Conservation (phyloP, 768 basidiomycete genomes). For the Lactarius hatsudake region DNA sequence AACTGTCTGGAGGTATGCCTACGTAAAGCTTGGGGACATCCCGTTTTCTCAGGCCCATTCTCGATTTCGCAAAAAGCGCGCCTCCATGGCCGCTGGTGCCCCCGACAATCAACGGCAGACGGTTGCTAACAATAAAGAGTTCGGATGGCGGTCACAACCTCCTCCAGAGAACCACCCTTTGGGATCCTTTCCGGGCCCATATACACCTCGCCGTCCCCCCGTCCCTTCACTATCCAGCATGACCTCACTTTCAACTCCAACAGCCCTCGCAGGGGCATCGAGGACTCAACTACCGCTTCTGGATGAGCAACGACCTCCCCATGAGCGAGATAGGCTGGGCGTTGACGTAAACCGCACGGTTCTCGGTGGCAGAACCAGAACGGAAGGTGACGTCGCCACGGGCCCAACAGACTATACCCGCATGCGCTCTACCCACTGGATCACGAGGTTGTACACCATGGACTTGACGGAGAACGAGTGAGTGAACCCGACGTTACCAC, state of each 20-base stretch:
- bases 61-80: conserved; percentile 41
- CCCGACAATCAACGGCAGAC: conserved; percentile 30
- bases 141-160: conserved; percentile 21
- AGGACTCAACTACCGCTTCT: conserved; percentile 2
- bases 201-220: conserved; percentile 30
- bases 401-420: conserved; percentile 54
- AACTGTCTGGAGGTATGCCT: conserved; percentile 72
- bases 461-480: conserved; percentile 52
- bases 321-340: conserved; percentile 54
- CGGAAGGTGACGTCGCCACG: conserved; percentile 42
- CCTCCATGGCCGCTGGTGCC: conserved; percentile 23
- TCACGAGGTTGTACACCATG: conserved; percentile 54
- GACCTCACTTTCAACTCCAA: conserved; percentile 50
- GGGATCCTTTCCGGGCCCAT: conserved; percentile 34
- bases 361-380: conserved; percentile 45
- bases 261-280: conserved; percentile 44
- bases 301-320: conserved; percentile 33
- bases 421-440: conserved; percentile 74
- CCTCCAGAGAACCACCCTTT: conserved; percentile 35
- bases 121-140: conserved; percentile 22
- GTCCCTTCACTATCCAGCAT: conserved; percentile 51
- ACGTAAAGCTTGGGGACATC: conserved; percentile 57
- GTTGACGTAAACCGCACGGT: conserved; percentile 68
- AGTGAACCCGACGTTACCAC: conserved; percentile 21
- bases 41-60: conserved; percentile 41